Evolutionary conservation across 192 early-diverging fungal genomes (phyloP), one percentile per base, ranked within the genome.

Genomic region (Cladochytrium replicatum): DNA sequence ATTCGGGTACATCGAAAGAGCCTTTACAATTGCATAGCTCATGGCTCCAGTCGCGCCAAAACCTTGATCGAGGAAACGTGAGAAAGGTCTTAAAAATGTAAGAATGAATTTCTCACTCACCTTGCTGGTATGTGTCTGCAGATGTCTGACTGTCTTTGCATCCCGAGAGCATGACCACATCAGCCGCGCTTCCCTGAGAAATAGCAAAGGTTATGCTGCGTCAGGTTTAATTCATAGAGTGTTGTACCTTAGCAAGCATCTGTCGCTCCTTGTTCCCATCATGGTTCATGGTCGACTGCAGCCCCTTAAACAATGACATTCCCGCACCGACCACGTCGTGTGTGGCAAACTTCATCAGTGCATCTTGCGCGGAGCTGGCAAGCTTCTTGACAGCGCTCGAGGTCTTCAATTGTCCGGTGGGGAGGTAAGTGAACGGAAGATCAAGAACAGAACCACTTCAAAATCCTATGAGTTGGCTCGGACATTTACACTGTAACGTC

Each of bases 71-170:
- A 22, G 19, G 28, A 24, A 46, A n/a, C 19, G 17, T 11, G 11
- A 0, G 11, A 9, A 17, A 15, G 21, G 4, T 11, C 19, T 29
- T 2, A 0, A 6, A 37, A n/a, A 2, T 0, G 5, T 17, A 55
- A 55, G 43, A 4, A 11, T 23, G 22, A 7, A 22, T 7, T 31
- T 28, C 22, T n/a, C 26, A 52, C 2, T 8, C 4, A 21, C 56
- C 27, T 52, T 57, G 37, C 64, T 55, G 34, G 17, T 32, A 24
- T 7, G 69, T 41, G 56, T 85, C 75, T 17, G 84, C 72, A 3
- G 68, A 73, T 21, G 74, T 83, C 57, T 84, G 82, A 57, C 72
- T 66, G 45, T 83, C 80, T 3, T 82, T 80, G 56, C 81, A 84
- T 4, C 80, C 70, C 32, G 71, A 77, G 50, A 86, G 75, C 70